Base-by-base conservation (phyloP, 2,329 filamentous ascomycete genomes). In the Fusarium avenaceum region DNA sequence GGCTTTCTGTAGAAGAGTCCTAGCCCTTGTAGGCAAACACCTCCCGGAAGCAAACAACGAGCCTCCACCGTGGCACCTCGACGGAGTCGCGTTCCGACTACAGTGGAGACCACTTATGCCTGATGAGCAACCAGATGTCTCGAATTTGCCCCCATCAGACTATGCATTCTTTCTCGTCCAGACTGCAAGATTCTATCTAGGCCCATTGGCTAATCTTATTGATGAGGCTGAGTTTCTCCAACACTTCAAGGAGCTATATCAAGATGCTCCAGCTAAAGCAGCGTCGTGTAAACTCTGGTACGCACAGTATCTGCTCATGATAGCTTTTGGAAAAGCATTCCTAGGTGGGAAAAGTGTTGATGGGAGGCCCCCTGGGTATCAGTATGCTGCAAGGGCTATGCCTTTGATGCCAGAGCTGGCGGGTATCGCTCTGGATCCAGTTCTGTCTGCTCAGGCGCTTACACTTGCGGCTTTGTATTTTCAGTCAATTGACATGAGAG, bases 401-500 rank as follows among this genome's bases (percentile, higher is more conserved):
- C 74, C 78, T 0, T 15, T 81, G 6, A 72, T 81, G 44, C 80
- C 80, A 0, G 79, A 81, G 49, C 24, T 81, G 7, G 69, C 70
- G 0, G 65, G 61, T 1, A 67, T 74, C 14, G 72, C 73, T 20
- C 44, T 69, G 0, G 70, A 74, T 2, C 63, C 70, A 0, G 59
- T 73, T 0, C 54, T 73, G 1, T 70, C 72, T 0, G 66, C 64
- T 0, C 68, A 81, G 15, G 77, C 78, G 0, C 63, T 81, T 0
- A 75, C 77, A 0, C 32, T 81, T 8, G 78, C 75, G 0, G 79
- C 79, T 0, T 66, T 81, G 0, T 81, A 80, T 54, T 75, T 81
- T 4, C 79, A 81, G 32, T 80, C 80, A 1, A 73, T 81, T 3
- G 79, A 81, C 17, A 80, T 81, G 77, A 72, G 79, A 49, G 70